phyloP scores from a whole-genome alignment of 2,329 filamentous ascomycete genomes.

The Exophiala calicioides region DNA sequence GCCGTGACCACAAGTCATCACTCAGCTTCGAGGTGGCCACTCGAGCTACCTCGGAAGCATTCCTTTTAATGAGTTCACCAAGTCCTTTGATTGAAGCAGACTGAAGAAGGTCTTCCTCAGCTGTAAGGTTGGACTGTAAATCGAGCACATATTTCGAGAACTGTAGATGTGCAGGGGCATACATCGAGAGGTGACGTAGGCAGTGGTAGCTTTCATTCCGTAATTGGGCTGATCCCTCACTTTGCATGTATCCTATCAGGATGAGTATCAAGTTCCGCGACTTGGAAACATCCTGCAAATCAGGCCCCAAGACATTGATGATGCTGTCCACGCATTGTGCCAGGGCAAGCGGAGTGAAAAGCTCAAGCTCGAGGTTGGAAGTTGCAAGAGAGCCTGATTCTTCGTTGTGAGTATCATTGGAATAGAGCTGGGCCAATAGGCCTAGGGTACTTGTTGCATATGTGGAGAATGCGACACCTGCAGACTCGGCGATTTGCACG shows the following conservation, averaged over 20 bases:
- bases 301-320: constrained; percentile 93
- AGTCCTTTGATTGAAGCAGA: constrained; percentile 84
- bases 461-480: constrained; percentile 85
- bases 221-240: constrained; percentile 69
- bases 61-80: constrained; percentile 91
- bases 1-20: constrained; percentile 85
- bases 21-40: constrained; percentile 78
- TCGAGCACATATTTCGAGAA: constrained; percentile 80
- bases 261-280: constrained; percentile 90
- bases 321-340: constrained; percentile 90
- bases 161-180: constrained; percentile 83
- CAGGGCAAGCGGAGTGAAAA: constrained; percentile 78
- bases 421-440: constrained; percentile 91
- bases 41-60: constrained; percentile 77
- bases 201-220: constrained; percentile 78
- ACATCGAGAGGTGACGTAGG: constrained; percentile 86
- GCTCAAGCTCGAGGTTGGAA: constrained; percentile 86
- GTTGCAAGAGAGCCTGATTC: constrained; percentile 77
- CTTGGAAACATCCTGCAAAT: constrained; percentile 88
- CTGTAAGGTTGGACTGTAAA: constrained; percentile 75
- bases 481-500: constrained; percentile 82
- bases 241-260: constrained; percentile 77
- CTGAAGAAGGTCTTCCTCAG: constrained; percentile 67
- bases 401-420: constrained; percentile 85
- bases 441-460: constrained; percentile 89